phyloP scores from a whole-genome alignment of 2,329 filamentous ascomycete genomes.

The Ophiostoma tasmaniense region DNA sequence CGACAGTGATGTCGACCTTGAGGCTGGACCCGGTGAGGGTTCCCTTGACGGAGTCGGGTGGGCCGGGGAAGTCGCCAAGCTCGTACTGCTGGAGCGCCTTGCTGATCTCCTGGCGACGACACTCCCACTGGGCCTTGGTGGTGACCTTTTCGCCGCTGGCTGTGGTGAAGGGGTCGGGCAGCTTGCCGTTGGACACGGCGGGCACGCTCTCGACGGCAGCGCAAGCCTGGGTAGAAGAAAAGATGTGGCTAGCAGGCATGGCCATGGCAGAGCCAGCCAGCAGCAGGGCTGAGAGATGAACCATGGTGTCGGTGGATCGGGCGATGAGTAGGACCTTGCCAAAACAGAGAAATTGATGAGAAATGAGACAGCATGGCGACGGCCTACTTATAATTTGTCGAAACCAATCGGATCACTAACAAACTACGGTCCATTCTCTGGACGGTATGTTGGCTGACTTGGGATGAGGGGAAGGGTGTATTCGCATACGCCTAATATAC shows the following conservation, averaged over 20 bases:
- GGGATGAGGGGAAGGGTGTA: not conserved
- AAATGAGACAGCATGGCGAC: too few relatives aligned
- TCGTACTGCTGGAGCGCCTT: slow-evolving; percentile 43
- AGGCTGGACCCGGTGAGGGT: slow-evolving; percentile 35
- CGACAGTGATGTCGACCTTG: slow-evolving; percentile 37
- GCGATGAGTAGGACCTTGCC: not conserved
- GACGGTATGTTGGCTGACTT: not conserved
- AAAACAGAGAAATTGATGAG: too few relatives aligned
- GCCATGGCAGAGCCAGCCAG: not conserved
- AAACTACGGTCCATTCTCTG: not conserved
- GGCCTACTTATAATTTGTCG: not conserved
- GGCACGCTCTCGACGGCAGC: slow-evolving; percentile 29
- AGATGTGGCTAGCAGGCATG: not conserved
- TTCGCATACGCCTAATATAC: not conserved
- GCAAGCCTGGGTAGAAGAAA: slow-evolving; percentile 26
- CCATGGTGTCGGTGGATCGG: not conserved
- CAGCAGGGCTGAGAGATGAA: not conserved
- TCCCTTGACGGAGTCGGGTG: slow-evolving; percentile 39
- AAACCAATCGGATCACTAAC: not conserved
- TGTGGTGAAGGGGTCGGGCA: slow-evolving; percentile 42
- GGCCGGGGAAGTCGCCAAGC: slow-evolving; percentile 39
- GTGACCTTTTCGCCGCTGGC: slow-evolving; percentile 35
- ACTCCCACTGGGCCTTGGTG: slow-evolving; percentile 39
- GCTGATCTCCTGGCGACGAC: slow-evolving; percentile 41
- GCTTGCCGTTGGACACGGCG: slow-evolving; percentile 31